Evolutionary conservation across 1,284 basidiomycete genomes (phyloP), one percentile per base, ranked within the genome.

Genomic region (Abortiporus biennis): DNA sequence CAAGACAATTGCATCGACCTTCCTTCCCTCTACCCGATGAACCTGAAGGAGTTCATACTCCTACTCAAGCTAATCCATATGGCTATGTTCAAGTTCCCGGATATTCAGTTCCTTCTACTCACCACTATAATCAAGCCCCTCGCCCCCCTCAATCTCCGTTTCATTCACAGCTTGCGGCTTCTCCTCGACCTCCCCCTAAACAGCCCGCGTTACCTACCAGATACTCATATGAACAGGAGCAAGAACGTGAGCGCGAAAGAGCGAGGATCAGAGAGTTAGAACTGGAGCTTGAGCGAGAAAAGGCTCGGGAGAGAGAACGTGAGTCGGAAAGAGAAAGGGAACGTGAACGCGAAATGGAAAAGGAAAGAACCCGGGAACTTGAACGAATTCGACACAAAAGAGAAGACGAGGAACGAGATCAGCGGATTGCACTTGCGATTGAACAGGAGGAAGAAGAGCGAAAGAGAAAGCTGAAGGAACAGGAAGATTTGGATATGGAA

Each of bases 361-460:
- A 12, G 15, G 19, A 30, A 22, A 42, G 38, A 21, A 35, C 22
- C 12, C 33, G 17, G 22, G 19, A 36, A 32, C 21, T 15, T 37
- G 16, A 15, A 21, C 43, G 20, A 25, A 19, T 42, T 36, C 45
- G 27, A 31, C 40, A 25, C 32, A 34, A 37, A 36, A 33, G 30
- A 32, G 16, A 41, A 51, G 36, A 27, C 20, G 27, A 54, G 42
- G 57, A 52, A 42, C 57, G 47, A 35, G 58, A 59, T 42, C 44
- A 49, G 38, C 36, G 45, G 12, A 40, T 56, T 11, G 59, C 56
- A 38, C 53, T 52, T 2, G 46, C 50, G 42, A 17, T 53, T 33
- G 68, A 71, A 47, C 53, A 52, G 31, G 59, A 60, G 44, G 67
- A 72, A 48, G 67, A 65, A 44, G 63, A 62, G 44, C 44, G 59